Conservation (phyloP, 1,139 yeast genomes). For the Arxiozyma heterogenica region DNA sequence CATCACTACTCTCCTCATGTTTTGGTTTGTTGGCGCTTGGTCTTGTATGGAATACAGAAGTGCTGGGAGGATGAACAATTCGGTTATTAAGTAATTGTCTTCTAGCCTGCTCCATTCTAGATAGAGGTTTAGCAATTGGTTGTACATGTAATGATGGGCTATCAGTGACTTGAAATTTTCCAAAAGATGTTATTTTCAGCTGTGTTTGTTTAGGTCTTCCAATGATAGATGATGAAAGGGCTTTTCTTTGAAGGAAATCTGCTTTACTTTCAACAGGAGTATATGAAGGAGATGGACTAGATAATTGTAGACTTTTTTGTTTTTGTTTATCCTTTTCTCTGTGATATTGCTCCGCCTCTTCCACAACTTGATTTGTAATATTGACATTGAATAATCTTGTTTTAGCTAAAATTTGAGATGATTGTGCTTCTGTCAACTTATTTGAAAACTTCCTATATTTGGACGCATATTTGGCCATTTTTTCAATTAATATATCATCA, state of each 20-base stretch:
- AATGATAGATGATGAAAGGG: slow-evolving; percentile 22
- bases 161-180: slow-evolving; percentile 29
- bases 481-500: slow-evolving; percentile 41
- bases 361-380: slow-evolving; percentile 44
- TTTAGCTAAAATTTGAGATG: slow-evolving; percentile 45
- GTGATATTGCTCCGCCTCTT: slow-evolving; percentile 39
- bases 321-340: slow-evolving; percentile 22
- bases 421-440: slow-evolving; percentile 51
- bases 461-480: slow-evolving; percentile 55
- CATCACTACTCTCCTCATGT: slow-evolving; percentile 29
- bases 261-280: slow-evolving; percentile 21
- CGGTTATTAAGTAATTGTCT: slow-evolving; percentile 29
- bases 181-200: slow-evolving; percentile 44
- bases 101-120: slow-evolving; percentile 33
- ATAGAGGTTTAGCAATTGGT: slow-evolving; percentile 35
- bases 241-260: slow-evolving; percentile 26
- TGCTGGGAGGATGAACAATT: slow-evolving; percentile 56
- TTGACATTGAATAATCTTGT: slow-evolving; percentile 46
- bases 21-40: slow-evolving; percentile 5
- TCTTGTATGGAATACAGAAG: slow-evolving; percentile 64
- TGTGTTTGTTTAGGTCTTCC: slow-evolving; percentile 34
- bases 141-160: slow-evolving; percentile 34
- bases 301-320: not conserved
- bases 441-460: slow-evolving; percentile 59
- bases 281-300: not conserved